phyloP scores from a whole-genome alignment of 371 early-diverging fungal species.

The Zychaea mexicana region DNA sequence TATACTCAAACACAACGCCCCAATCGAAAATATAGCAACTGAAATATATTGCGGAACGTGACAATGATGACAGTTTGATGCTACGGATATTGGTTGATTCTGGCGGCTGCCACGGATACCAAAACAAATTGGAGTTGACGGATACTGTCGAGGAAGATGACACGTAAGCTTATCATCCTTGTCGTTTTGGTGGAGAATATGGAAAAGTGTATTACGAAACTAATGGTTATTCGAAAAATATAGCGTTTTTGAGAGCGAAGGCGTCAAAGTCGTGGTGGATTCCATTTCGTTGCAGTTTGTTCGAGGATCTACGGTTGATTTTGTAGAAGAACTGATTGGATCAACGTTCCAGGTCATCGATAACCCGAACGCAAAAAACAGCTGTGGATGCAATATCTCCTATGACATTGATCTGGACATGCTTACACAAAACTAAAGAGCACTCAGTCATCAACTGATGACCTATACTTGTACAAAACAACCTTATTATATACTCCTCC shows the following conservation, averaged over 20 bases:
- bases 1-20: too few species aligned
- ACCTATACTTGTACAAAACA: neutral
- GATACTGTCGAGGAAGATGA: conserved; percentile 74
- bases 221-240: neutral
- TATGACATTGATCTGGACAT: conserved; percentile 57
- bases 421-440: conserved; percentile 32
- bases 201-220: neutral
- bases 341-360: conserved; percentile 88
- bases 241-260: conserved; percentile 83
- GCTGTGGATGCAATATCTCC: conserved; percentile 89
- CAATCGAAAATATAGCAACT: conserved; percentile 73
- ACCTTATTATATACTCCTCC: neutral
- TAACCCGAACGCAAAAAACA: conserved; percentile 89
- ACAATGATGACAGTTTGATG: conserved; percentile 59
- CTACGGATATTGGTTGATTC: conserved; percentile 89
- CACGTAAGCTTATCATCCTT: conserved; percentile 47
- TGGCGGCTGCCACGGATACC: conserved; percentile 96
- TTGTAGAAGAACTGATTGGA: conserved; percentile 92
- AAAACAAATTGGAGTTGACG: conserved; percentile 89
- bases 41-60: conserved; percentile 58
- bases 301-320: conserved; percentile 87
- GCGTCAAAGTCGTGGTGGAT: conserved; percentile 84
- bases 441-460: neutral
- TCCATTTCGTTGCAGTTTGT: conserved; percentile 81
- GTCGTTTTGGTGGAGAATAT: neutral